A percentile compares a stretch with the other conserved stretches of the same genome.
Evolutionary conservation across 225 moss, liverwort and hornwort species (phyloP).

Genomic region (Rhytidiadelphus loreus): DNA sequence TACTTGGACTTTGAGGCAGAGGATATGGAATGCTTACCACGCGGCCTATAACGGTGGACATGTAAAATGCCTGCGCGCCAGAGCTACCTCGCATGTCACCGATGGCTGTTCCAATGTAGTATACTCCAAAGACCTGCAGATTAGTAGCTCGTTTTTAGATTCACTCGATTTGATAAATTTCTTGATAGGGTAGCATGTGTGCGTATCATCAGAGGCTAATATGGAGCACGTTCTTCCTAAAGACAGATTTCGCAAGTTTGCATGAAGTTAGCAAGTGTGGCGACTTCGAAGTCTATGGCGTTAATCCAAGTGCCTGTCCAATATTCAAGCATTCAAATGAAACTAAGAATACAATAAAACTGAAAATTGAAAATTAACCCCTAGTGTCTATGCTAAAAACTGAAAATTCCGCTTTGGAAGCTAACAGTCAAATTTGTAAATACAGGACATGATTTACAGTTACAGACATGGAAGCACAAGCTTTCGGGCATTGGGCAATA

Average conservation of each 20-base stretch:
- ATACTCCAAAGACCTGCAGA: conserved; percentile 81
- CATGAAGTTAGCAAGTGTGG: neutral
- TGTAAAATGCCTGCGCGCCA: conserved; percentile 72
- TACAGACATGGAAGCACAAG: neutral
- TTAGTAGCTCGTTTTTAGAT: neutral
- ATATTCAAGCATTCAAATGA: neutral
- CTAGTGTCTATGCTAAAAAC: neutral
- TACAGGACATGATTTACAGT: neutral
- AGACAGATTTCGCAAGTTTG: neutral
- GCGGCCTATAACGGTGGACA: conserved; percentile 85
- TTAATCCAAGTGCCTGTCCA: neutral
- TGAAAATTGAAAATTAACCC: neutral
- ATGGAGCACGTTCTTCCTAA: neutral
- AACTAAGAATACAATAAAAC: neutral
- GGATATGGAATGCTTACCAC: conserved; percentile 16
- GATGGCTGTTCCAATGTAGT: conserved; percentile 83
- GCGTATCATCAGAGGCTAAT: neutral
- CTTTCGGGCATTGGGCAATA: neutral
- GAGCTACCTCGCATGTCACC: conserved; percentile 69
- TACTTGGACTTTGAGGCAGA: neutral
- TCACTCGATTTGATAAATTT: neutral
- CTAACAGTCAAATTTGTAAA: neutral
- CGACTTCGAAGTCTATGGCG: neutral
- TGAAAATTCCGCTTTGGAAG: neutral
- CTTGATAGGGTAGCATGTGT: neutral